A percentile compares a stretch with the other conserved stretches of the same genome.
Conservation (phyloP, 2,329 filamentous ascomycete species). For the Arthrobotrys entomopaga region DNA sequence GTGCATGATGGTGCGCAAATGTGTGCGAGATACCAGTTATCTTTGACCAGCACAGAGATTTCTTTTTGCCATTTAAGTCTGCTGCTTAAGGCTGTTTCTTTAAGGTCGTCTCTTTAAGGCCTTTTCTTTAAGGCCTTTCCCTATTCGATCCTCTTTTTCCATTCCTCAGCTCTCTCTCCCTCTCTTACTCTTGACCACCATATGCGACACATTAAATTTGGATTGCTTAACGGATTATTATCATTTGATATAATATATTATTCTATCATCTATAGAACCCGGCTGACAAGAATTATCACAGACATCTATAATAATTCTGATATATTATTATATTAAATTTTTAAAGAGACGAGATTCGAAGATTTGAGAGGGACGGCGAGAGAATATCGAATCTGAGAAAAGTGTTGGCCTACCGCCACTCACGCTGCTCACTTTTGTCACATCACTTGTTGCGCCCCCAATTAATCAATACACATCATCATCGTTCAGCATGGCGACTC, state of each 20-base stretch:
- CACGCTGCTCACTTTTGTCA: neutral
- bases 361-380: too few relatives aligned
- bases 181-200: neutral
- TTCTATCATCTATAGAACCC: too few relatives aligned
- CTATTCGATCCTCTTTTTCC: too few relatives aligned
- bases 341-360: too few relatives aligned
- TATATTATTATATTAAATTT: too few relatives aligned
- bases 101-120: constrained; percentile 1
- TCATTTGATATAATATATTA: too few relatives aligned
- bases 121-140: neutral
- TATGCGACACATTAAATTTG: too few relatives aligned
- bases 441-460: neutral
- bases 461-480: constrained; percentile 18
- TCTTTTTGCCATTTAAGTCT: too few relatives aligned
- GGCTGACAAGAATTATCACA: too few relatives aligned
- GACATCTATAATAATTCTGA: too few relatives aligned
- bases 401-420: neutral
- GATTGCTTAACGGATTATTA: too few relatives aligned
- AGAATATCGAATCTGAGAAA: neutral
- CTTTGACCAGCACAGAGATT: neutral
- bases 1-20: constrained; percentile 18
- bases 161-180: neutral
- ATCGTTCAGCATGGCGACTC: constrained; percentile 57
- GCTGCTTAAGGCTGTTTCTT: too few relatives aligned
- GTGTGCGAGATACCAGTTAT: neutral